phyloP scores from a whole-genome alignment of 257 asterid species.

The Fraxinus cuspidata region DNA sequence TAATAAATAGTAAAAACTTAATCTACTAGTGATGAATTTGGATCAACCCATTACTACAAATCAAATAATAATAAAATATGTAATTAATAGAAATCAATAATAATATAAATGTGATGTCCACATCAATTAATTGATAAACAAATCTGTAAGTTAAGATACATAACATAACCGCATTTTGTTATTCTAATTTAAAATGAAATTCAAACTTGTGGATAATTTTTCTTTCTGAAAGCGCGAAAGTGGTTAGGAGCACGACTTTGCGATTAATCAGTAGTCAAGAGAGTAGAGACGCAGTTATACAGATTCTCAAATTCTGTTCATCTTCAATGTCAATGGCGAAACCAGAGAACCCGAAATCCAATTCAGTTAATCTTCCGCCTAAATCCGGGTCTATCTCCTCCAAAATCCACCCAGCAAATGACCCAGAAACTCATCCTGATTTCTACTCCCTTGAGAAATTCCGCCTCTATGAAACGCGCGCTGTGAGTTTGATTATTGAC shows the following conservation, averaged over 20 bases:
- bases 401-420: conserved; percentile 56
- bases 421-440: conserved; percentile 58
- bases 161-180: no score
- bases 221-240: not conserved
- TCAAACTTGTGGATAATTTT: not conserved
- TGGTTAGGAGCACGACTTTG: conserved; percentile 10
- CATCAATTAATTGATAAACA: no score
- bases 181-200: not conserved
- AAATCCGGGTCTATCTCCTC: conserved; percentile 43
- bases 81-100: no score
- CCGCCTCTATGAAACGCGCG: conserved; percentile 91
- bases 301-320: conserved; percentile 18
- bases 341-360: conserved; percentile 59
- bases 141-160: no score
- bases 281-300: not conserved
- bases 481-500: conserved; percentile 43
- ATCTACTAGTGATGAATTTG: no score
- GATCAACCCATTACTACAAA: no score
- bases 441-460: conserved; percentile 92
- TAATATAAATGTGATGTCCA: no score
- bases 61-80: no score
- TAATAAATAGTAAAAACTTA: no score
- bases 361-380: conserved; percentile 46
- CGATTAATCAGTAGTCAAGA: not conserved
- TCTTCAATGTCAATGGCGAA: conserved; percentile 51